phyloP scores from a whole-genome alignment of 768 basidiomycete genomes.

The Termitomyces sp. region DNA sequence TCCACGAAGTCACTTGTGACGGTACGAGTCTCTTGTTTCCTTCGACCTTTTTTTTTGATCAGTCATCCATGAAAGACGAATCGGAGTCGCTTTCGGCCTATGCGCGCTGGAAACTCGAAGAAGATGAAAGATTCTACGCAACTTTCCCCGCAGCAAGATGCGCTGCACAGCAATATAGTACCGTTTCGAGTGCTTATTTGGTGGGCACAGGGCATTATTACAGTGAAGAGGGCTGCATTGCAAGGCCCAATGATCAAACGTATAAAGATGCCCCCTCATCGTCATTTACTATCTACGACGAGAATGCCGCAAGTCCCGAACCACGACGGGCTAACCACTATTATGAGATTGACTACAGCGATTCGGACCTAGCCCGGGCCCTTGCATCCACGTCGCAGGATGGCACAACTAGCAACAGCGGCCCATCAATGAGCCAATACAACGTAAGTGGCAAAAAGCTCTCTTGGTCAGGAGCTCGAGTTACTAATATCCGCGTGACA shows the following conservation, averaged over 20 bases:
- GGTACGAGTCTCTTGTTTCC: not conserved
- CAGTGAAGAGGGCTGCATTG: conserved; percentile 3
- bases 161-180: conserved; percentile 13
- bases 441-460: conserved; percentile 8
- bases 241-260: not conserved
- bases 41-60: conserved; percentile 2
- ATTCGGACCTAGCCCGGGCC: conserved; percentile 1
- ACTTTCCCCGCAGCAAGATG: conserved; percentile 30
- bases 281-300: not conserved
- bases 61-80: conserved; percentile 7
- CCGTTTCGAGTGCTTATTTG: conserved; percentile 6
- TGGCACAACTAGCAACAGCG: not conserved
- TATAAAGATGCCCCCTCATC: not conserved
- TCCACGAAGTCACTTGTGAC: conserved; percentile 4
- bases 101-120: conserved; percentile 27
- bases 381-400: conserved; percentile 1
- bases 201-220: conserved; percentile 13
- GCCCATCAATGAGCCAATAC: not conserved
- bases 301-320: not conserved
- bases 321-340: not conserved
- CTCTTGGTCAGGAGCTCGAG: not conserved
- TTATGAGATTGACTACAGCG: not conserved
- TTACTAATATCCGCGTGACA: conserved; percentile 3
- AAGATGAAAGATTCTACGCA: conserved; percentile 33
- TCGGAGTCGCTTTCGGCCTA: conserved; percentile 18